phyloP scores from a whole-genome alignment of 371 early-diverging fungal species.

The Basidiobolus heterosporus region DNA sequence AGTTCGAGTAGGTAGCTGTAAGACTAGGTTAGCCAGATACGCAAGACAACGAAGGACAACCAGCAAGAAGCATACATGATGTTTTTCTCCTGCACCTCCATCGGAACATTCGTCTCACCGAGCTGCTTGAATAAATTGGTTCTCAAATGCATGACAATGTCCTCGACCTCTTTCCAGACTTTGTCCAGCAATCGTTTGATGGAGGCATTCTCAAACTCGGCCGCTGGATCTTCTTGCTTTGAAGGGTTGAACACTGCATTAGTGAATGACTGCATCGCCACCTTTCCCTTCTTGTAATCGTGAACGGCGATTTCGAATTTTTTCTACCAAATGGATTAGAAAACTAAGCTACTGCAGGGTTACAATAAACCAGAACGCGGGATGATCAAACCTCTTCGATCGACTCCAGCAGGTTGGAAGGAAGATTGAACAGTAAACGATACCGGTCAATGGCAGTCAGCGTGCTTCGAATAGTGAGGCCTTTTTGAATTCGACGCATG shows the following conservation, averaged over 20 bases:
- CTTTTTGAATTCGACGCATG: slow-evolving; percentile 63
- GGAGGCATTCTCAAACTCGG: slow-evolving; percentile 12
- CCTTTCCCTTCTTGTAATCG: slow-evolving; percentile 88
- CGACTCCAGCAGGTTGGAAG: slow-evolving; percentile 64
- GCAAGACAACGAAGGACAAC: not conserved
- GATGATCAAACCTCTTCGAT: slow-evolving; percentile 39
- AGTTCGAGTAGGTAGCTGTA: slow-evolving; percentile 58
- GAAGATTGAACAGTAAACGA: slow-evolving; percentile 87
- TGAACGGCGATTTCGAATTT: slow-evolving; percentile 81
- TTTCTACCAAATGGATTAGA: slow-evolving; percentile 20
- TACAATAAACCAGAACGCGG: not conserved
- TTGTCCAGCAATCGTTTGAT: slow-evolving; percentile 72
- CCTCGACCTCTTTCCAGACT: slow-evolving; percentile 83
- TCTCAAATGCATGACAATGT: slow-evolving; percentile 55
- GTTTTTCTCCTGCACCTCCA: slow-evolving; percentile 80
- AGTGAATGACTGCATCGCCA: slow-evolving; percentile 18
- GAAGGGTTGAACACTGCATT: not conserved
- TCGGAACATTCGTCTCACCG: slow-evolving; percentile 55
- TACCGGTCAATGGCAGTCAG: slow-evolving; percentile 78
- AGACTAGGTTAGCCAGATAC: not conserved
- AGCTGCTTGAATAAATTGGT: slow-evolving; percentile 56
- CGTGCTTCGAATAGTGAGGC: slow-evolving; percentile 79
- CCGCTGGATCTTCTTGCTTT: not conserved
- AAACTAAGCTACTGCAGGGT: not conserved
- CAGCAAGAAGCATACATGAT: slow-evolving; percentile 36